Conservation (phyloP, 441 rosid species). For the Croton laevigatus region DNA sequence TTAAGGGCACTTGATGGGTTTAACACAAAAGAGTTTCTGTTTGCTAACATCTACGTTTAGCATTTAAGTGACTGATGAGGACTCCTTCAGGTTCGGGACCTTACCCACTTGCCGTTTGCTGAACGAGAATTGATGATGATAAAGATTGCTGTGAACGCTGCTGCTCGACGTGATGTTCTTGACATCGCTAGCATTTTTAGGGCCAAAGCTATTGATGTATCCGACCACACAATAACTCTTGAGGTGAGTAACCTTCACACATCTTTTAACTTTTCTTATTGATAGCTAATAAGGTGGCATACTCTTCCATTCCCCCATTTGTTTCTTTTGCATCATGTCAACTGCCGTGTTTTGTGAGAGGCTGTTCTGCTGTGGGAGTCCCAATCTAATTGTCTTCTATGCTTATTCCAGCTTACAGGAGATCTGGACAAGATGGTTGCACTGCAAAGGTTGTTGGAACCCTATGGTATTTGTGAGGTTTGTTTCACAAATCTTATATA, state of each 20-base stretch:
- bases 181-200: slow-evolving; percentile 85
- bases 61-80: slow-evolving; percentile 5
- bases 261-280: not conserved
- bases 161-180: slow-evolving; percentile 80
- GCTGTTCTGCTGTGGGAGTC: not conserved
- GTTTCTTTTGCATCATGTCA: not conserved
- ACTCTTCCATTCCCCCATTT: not conserved
- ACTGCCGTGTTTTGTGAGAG: slow-evolving; percentile 1
- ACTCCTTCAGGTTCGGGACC: slow-evolving; percentile 52
- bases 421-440: slow-evolving; percentile 97
- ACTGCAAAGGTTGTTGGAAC: slow-evolving; percentile 85
- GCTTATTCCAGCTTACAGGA: slow-evolving; percentile 70
- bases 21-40: not conserved
- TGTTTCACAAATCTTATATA: slow-evolving; percentile 23
- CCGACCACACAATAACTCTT: slow-evolving; percentile 84
- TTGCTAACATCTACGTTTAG: slow-evolving; percentile 10
- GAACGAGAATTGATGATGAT: slow-evolving; percentile 84
- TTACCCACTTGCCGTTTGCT: slow-evolving; percentile 80
- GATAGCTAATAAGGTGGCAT: not conserved
- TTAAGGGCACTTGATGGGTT: not conserved
- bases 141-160: slow-evolving; percentile 72
- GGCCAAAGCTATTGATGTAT: slow-evolving; percentile 78
- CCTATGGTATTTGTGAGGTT: slow-evolving; percentile 97
- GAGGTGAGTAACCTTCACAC: slow-evolving; percentile 45
- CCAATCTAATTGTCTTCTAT: slow-evolving; percentile 9